These are phyloP conservation scores for Vitis amurensis DNA, from an alignment of 164 flowering plant species.

Conservation along the genomic window DNA sequence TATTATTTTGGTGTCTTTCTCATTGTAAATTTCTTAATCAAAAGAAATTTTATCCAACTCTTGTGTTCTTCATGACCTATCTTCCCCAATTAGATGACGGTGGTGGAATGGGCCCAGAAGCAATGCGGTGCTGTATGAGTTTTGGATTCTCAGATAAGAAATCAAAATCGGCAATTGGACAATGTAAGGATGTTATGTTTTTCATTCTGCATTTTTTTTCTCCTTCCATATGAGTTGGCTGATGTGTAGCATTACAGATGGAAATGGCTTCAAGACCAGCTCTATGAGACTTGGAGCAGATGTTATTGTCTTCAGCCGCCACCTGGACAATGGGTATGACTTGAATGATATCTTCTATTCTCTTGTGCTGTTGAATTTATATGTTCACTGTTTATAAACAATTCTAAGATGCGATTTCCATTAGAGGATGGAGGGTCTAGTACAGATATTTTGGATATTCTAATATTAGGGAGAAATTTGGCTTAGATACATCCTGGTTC, in stretches of 20 bases:
- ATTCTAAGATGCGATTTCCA: too few species aligned
- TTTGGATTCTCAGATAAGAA: constrained; percentile 95
- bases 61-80: constrained; percentile 4
- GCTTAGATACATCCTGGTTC: too few species aligned
- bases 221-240: constrained; percentile 15
- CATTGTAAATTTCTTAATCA: background rate
- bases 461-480: too few species aligned
- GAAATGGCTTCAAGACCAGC: constrained; percentile 97
- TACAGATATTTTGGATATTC: too few species aligned
- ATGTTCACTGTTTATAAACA: too few species aligned
- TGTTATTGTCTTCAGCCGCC: constrained; percentile 85
- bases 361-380: too few species aligned
- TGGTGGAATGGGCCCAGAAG: constrained; percentile 94
- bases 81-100: constrained; percentile 70
- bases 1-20: background rate
- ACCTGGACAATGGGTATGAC: constrained; percentile 45
- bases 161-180: constrained; percentile 69
- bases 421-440: too few species aligned
- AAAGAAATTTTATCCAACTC: background rate
- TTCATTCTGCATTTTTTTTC: background rate
- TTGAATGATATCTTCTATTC: background rate
- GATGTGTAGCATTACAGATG: constrained; percentile 68
- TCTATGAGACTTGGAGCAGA: constrained; percentile 95
- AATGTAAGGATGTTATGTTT: constrained; percentile 48
- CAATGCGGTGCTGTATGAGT: constrained; percentile 84